A percentile compares a stretch with the other conserved stretches of the same genome.
phyloP scores from a whole-genome alignment of 345 rosid species.

The Pistacia atlantica region DNA sequence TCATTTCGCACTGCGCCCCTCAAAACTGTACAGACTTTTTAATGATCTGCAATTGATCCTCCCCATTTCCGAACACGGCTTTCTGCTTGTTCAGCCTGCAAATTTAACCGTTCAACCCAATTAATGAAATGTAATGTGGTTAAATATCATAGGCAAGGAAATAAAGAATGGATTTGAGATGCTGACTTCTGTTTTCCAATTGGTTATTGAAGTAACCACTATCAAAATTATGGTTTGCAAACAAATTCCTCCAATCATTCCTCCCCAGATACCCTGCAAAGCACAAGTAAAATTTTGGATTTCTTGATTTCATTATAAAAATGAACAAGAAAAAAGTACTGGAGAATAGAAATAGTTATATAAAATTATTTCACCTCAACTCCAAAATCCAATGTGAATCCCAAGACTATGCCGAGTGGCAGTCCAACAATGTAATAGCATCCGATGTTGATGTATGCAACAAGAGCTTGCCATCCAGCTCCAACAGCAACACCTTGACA shows the following conservation, averaged over 20 bases:
- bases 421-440: slow-evolving; percentile 85
- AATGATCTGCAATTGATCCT: slow-evolving; percentile 40
- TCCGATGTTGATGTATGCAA: slow-evolving; percentile 82
- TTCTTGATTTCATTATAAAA: too few species aligned
- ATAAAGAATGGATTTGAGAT: not conserved
- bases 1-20: not conserved
- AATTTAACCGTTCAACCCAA: not conserved
- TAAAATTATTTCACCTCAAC: slow-evolving; percentile 43
- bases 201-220: slow-evolving; percentile 60
- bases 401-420: slow-evolving; percentile 83
- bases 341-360: not conserved
- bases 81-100: slow-evolving; percentile 78
- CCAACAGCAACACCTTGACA: slow-evolving; percentile 89
- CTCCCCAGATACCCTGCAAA: slow-evolving; percentile 92
- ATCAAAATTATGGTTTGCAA: slow-evolving; percentile 74
- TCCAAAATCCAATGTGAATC: slow-evolving; percentile 73
- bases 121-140: not conserved
- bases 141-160: not conserved
- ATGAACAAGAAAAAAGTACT: too few species aligned
- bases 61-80: slow-evolving; percentile 82
- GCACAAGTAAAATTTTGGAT: not conserved
- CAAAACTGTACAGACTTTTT: not conserved
- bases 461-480: slow-evolving; percentile 93
- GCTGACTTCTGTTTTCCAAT: slow-evolving; percentile 80
- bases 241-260: slow-evolving; percentile 85